Evolutionary conservation across 768 basidiomycete genomes (phyloP).

Genomic region (Xerocomellus chrysenteron): DNA sequence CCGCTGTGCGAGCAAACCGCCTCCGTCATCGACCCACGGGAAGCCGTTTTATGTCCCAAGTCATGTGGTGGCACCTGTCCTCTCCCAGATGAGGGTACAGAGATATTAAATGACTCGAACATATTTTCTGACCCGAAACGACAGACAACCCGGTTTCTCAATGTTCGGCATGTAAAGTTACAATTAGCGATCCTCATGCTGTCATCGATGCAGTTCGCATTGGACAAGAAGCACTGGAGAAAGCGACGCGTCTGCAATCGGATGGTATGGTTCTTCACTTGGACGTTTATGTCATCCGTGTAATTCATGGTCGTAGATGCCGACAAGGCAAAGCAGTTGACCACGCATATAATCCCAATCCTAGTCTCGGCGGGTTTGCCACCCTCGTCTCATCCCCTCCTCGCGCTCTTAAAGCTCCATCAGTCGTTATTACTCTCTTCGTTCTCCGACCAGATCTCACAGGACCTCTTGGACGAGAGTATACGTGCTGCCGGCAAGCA

Average conservation of each 20-base stretch:
- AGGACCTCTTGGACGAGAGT: slow-evolving; percentile 59
- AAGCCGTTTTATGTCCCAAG: slow-evolving; percentile 67
- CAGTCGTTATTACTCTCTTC: slow-evolving; percentile 62
- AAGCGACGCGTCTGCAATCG: slow-evolving; percentile 62
- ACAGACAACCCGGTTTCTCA: slow-evolving; percentile 48
- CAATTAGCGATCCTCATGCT: slow-evolving; percentile 47
- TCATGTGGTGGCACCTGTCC: slow-evolving; percentile 64
- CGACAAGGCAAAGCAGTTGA: slow-evolving; percentile 54
- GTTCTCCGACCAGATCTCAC: slow-evolving; percentile 40
- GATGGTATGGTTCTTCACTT: slow-evolving; percentile 41
- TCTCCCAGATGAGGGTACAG: slow-evolving; percentile 58
- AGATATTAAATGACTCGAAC: not conserved
- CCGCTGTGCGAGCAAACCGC: slow-evolving; percentile 43
- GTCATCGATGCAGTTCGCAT: slow-evolving; percentile 64
- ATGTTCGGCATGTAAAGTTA: slow-evolving; percentile 56
- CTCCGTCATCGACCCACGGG: slow-evolving; percentile 56
- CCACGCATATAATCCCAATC: slow-evolving; percentile 64
- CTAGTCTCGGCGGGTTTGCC: slow-evolving; percentile 58
- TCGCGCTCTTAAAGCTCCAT: slow-evolving; percentile 71
- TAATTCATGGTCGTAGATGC: slow-evolving; percentile 44
- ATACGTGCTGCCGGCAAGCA: slow-evolving; percentile 57
- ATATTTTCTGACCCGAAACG: not conserved
- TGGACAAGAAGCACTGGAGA: slow-evolving; percentile 73
- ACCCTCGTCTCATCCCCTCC: slow-evolving; percentile 72
- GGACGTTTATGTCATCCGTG: not conserved